Evolutionary conservation across 1,139 yeast genomes (phyloP), one percentile per base, ranked within the genome.

Genomic region (Lodderomyces margitis): DNA sequence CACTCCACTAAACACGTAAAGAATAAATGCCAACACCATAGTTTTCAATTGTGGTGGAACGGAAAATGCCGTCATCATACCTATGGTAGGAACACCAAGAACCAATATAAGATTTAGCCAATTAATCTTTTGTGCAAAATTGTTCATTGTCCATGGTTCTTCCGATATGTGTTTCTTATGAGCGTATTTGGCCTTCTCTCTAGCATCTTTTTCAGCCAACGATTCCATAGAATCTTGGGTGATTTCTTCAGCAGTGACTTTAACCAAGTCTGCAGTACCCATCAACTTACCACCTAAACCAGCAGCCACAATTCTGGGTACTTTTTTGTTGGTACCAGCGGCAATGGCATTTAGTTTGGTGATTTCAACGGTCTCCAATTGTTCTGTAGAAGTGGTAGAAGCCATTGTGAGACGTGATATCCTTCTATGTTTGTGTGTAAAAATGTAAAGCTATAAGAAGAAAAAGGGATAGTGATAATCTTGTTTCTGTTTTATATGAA

Each of bases 51-150:
- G 74, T 42, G 92, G 79, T 11, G 83, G 81, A 50, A 61, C 55
- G 23, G 46, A 38, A 23, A 75, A 61, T 23, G 87, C 80, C 38
- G 72, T 59, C 47, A 62, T 55, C 45, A 84, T 53, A 31, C 96
- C 97, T 48, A 68, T 58, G 2, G 70, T 43, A 10, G 99, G 99
- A 44, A 91, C 66, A 20, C 78, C 66, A 36, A 82, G 72, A 40
- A 91, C 94, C 51, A 92, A 72, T n/a, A 81, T 70, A 50, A 88
- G 70, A 66, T 92, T 92, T 56, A 94, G 73, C 98, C 98, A 92
- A 70, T 92, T 92, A 61, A 92, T 70, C 66, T 92, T 96, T 58
- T 81, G 67, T 60, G 83, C 70, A 94, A 96, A 91, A 71, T 92
- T 92, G 46, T 70, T 50, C 49, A 73, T 49, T 12, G 97, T 91